Conservation (phyloP, 495 filamentous ascomycete species). For the Terfezia boudieri region DNA sequence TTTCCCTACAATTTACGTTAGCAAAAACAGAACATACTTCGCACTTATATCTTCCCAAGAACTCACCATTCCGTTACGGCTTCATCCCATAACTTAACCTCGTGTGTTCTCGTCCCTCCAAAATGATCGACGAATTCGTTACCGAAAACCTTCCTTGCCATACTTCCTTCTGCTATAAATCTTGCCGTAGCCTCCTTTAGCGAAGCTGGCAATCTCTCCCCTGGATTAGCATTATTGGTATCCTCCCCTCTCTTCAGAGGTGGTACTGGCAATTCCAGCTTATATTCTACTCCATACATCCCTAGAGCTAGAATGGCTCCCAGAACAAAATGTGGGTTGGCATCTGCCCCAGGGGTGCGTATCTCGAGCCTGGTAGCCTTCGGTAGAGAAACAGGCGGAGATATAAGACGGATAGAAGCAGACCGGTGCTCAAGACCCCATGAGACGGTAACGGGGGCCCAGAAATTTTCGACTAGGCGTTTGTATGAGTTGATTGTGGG, state of each 20-base stretch:
- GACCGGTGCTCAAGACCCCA: slow-evolving; percentile 94
- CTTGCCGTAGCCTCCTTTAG: slow-evolving; percentile 57
- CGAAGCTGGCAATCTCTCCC: slow-evolving; percentile 53
- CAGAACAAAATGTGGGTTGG: slow-evolving; percentile 77
- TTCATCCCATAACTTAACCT: slow-evolving; percentile 79
- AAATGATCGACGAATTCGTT: slow-evolving; percentile 92
- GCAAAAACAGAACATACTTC: slow-evolving; percentile 22
- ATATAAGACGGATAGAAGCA: slow-evolving; percentile 72
- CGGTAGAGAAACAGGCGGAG: slow-evolving; percentile 58
- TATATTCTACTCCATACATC: slow-evolving; percentile 76
- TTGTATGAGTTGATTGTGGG: slow-evolving; percentile 97
- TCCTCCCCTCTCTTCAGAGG: slow-evolving; percentile 67
- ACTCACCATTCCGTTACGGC: slow-evolving; percentile 67
- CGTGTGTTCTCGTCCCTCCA: slow-evolving; percentile 79
- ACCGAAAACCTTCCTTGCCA: slow-evolving; percentile 79
- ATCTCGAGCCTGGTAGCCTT: slow-evolving; percentile 83
- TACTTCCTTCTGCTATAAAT: slow-evolving; percentile 51
- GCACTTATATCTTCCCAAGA: not conserved
- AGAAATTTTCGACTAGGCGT: slow-evolving; percentile 92
- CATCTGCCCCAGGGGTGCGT: slow-evolving; percentile 72
- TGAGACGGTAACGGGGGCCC: slow-evolving; percentile 90
- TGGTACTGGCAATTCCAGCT: slow-evolving; percentile 57
- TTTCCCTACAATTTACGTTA: slow-evolving; percentile 28
- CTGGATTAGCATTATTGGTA: slow-evolving; percentile 34
- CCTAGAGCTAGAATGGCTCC: slow-evolving; percentile 66